Conservation (phyloP, 2,329 filamentous ascomycete species). For the Golovinomyces cichoracearum region DNA sequence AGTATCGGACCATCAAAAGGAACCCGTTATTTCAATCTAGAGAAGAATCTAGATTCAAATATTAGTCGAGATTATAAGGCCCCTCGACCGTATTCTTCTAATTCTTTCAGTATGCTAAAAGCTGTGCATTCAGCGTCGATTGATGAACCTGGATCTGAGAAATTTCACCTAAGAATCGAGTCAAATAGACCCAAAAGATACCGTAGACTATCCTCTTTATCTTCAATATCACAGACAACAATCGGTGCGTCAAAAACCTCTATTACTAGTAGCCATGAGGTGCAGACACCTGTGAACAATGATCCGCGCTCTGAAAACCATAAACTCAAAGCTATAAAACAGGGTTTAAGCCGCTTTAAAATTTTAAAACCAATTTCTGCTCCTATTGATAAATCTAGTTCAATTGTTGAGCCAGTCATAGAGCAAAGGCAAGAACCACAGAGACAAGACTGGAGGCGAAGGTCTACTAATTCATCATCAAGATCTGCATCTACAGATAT, state of each 20-base stretch:
- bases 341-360: not conserved
- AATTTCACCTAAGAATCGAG: not conserved
- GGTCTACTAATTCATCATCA: not conserved
- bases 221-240: too few relatives aligned
- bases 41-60: not conserved
- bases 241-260: too few relatives aligned
- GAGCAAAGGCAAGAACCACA: not conserved
- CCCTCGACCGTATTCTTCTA: not conserved
- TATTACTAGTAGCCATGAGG: not conserved
- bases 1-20: not conserved
- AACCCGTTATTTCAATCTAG: not conserved
- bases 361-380: not conserved
- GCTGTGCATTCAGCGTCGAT: not conserved
- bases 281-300: not conserved
- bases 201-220: not conserved
- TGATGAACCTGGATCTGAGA: not conserved
- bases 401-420: not conserved
- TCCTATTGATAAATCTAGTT: not conserved
- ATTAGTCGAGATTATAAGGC: not conserved
- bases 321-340: not conserved
- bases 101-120: not conserved
- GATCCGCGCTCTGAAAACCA: not conserved
- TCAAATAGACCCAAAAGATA: not conserved
- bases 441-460: constrained; percentile 1
- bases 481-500: not conserved